These are phyloP conservation scores for Periconia macrospinosa DNA, from an alignment of 2,329 filamentous ascomycete genomes.

Conservation along the genomic window DNA sequence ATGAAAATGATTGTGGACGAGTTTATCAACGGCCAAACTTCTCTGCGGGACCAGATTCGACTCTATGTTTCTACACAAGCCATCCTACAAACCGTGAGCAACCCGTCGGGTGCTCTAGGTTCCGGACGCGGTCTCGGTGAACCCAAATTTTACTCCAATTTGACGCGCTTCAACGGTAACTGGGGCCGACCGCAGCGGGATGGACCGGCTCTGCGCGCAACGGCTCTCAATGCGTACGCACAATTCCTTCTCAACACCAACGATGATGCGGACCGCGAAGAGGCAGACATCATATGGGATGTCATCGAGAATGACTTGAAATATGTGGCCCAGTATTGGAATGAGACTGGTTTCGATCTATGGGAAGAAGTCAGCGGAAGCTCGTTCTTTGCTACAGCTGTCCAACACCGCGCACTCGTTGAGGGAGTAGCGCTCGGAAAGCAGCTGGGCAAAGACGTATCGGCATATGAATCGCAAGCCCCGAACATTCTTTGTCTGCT, in stretches of 20 bases:
- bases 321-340: slow-evolving; percentile 71
- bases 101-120: slow-evolving; percentile 65
- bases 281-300: slow-evolving; percentile 63
- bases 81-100: slow-evolving; percentile 64
- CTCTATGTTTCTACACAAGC: slow-evolving; percentile 70
- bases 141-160: slow-evolving; percentile 70
- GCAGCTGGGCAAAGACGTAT: slow-evolving; percentile 58
- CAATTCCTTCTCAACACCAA: slow-evolving; percentile 65
- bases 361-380: slow-evolving; percentile 79
- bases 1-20: slow-evolving; percentile 69
- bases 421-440: slow-evolving; percentile 68
- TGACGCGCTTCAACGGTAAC: slow-evolving; percentile 62
- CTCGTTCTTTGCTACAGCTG: slow-evolving; percentile 75
- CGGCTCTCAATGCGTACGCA: slow-evolving; percentile 70
- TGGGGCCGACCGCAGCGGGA: slow-evolving; percentile 82
- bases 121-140: slow-evolving; percentile 63
- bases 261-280: slow-evolving; percentile 50
- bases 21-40: slow-evolving; percentile 59
- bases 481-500: slow-evolving; percentile 72
- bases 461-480: slow-evolving; percentile 64
- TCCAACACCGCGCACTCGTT: slow-evolving; percentile 64
- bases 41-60: slow-evolving; percentile 63
- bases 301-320: slow-evolving; percentile 73
- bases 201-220: slow-evolving; percentile 74
- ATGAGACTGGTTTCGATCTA: slow-evolving; percentile 66